Evolutionary conservation across 2,329 filamentous ascomycete species (phyloP), one percentile per base, ranked within the genome.

Genomic region (Paraphoma chrysanthemicola): DNA sequence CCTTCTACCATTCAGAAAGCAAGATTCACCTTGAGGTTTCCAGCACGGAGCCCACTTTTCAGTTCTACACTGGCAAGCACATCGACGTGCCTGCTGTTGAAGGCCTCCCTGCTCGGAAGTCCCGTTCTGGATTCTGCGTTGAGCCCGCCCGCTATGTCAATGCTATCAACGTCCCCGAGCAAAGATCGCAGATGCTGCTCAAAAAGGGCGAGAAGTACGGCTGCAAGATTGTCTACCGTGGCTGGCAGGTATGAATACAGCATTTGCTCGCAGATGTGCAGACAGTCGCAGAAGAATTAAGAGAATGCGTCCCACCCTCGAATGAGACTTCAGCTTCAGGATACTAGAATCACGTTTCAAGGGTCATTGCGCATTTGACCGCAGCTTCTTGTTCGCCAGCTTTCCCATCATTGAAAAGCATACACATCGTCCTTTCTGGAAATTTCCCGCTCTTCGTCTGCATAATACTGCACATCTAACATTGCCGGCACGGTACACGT

Each of bases 41-140:
- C 70, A 95, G 91, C 81, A 98, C 94, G 0, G 94, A 98, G 81
- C 95, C 95, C 0, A 91, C 92, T 0, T 98, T 97, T 83, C 94
- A 98, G 77, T 96, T 97, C 80, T 98, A 98, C 79, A 96, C 93
- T 0, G 95, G 94, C 63, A 89, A 91, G 72, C 89, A 88, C 71
- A 93, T 96, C 63, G 81, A 95, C 67, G 89, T 96, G 11, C 89
- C 91, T 0, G 89, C 77, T 56, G 80, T 82, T 18, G 82, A 80
- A 31, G 82, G 81, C 2, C 77, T 85, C 29, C 86, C 89, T 0
- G 88, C 89, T 1, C 85, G 91, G 47, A 86, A 84, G 0, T 72
- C 86, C 4, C 85, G 92, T 47, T 87, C 88, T 44, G 94, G 90
- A 0, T 96, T 98, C 80, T 97, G 93, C 76, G 89, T 97, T 43